Evolutionary conservation across 331 rosid species (phyloP).

Genomic region (Quercus lobata): DNA sequence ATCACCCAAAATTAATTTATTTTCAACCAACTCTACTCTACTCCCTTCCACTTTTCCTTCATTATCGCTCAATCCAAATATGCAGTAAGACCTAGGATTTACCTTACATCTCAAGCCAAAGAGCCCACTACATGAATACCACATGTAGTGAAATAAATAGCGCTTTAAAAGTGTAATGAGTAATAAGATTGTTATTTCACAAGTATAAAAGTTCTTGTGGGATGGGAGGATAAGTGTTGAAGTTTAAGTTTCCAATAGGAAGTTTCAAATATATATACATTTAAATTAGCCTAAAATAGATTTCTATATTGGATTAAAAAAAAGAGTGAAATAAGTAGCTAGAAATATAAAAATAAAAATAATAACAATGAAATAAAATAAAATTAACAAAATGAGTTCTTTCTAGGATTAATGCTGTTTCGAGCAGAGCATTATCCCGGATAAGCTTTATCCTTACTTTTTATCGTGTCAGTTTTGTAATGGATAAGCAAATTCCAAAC

Average conservation of each 20-base stretch:
- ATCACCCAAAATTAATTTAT: rapidly evolving
- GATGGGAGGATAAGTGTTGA: rapidly evolving
- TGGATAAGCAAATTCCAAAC: slow-evolving; percentile 2
- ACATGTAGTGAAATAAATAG: no score
- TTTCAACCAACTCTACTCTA: rapidly evolving
- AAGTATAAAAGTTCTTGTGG: no score
- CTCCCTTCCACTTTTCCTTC: rapidly evolving
- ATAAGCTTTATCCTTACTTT: not conserved
- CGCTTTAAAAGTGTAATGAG: no score
- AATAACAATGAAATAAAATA: no score
- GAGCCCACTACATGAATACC: no score
- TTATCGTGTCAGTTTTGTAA: not conserved
- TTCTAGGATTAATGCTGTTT: not conserved
- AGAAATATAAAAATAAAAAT: no score
- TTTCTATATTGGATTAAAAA: no score
- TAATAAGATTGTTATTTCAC: no score
- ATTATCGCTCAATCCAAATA: rapidly evolving
- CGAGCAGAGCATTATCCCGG: not conserved
- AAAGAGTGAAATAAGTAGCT: no score
- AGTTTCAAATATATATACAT: no score
- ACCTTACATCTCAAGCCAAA: no score
- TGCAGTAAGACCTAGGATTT: rapidly evolving
- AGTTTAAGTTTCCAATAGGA: no score
- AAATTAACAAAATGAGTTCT: not conserved
- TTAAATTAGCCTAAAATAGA: rapidly evolving